A percentile compares a stretch with the other conserved stretches of the same genome.
These are phyloP conservation scores for Daedalea quercina DNA, from an alignment of 768 basidiomycete genomes.

Conservation along the genomic window DNA sequence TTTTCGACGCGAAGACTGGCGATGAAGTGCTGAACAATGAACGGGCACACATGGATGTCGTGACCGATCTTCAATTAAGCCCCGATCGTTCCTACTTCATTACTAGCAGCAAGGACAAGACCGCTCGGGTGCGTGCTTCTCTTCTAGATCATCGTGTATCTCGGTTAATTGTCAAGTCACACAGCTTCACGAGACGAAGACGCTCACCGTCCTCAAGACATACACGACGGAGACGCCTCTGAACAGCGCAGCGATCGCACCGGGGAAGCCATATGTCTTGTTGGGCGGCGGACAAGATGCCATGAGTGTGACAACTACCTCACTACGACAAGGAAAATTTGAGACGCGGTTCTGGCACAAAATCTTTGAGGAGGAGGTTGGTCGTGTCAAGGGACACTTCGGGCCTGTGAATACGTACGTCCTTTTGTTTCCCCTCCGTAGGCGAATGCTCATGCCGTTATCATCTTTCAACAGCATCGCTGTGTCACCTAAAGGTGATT, in stretches of 20 bases:
- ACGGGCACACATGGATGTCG: constrained; percentile 77
- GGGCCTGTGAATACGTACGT: constrained; percentile 94
- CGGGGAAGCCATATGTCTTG: constrained; percentile 82
- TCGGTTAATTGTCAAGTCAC: neutral
- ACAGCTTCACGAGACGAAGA: constrained; percentile 85
- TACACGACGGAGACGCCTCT: constrained; percentile 90
- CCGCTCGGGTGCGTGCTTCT: constrained; percentile 64
- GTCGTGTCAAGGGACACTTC: constrained; percentile 96
- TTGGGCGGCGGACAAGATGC: constrained; percentile 98
- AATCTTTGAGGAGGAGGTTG: constrained; percentile 93
- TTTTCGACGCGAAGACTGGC: constrained; percentile 85
- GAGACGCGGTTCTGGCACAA: constrained; percentile 99
- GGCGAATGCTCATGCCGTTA: neutral
- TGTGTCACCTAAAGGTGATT: constrained; percentile 81
- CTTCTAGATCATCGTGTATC: neutral
- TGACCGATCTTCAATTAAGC: constrained; percentile 91
- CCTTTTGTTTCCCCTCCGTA: neutral
- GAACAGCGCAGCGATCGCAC: constrained; percentile 87
- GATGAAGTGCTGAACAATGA: constrained; percentile 81
- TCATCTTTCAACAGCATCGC: constrained; percentile 58
- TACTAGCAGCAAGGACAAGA: constrained; percentile 96
- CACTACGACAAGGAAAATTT: constrained; percentile 91
- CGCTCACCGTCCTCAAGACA: constrained; percentile 86
- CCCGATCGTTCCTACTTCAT: constrained; percentile 91
- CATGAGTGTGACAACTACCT: constrained; percentile 95